A percentile compares a stretch with the other conserved stretches of the same genome.
Conservation (phyloP, 2,329 filamentous ascomycete genomes). For the Xylariaceae sp. region DNA sequence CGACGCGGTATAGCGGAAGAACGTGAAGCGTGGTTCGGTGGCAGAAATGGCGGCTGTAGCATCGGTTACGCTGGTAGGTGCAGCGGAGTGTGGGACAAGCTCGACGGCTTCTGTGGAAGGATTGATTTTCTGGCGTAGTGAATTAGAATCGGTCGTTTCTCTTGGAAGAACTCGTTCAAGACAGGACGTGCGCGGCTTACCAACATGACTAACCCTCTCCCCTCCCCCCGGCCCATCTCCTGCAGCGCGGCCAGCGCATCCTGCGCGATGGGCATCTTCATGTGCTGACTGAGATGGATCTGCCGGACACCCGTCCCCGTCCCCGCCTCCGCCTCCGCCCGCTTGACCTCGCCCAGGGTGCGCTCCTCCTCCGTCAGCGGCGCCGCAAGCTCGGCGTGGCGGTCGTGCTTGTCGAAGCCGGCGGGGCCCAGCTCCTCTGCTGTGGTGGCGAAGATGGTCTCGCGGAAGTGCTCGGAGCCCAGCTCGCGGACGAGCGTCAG, state of each 20-base stretch:
- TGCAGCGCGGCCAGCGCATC: constrained; percentile 62
- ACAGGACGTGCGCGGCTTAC: constrained; percentile 41
- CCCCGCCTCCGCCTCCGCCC: constrained; percentile 71
- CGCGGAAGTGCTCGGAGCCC: constrained; percentile 72
- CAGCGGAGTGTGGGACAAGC: constrained; percentile 50
- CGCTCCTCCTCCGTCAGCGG: constrained; percentile 78
- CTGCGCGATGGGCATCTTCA: constrained; percentile 56
- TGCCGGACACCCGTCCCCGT: constrained; percentile 58
- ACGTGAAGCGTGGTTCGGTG: constrained; percentile 70
- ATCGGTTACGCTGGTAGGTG: constrained; percentile 51
- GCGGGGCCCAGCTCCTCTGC: constrained; percentile 63
- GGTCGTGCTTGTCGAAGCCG: constrained; percentile 70
- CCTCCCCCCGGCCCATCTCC: constrained; percentile 48
- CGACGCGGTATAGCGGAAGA: constrained; percentile 65
- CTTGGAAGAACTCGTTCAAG: neutral
- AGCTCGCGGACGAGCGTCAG: constrained; percentile 72
- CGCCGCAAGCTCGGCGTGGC: constrained; percentile 59
- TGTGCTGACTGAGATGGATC: constrained; percentile 54
- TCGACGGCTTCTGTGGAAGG: constrained; percentile 64
- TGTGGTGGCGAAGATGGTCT: constrained; percentile 69
- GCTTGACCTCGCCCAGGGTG: constrained; percentile 66
- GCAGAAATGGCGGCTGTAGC: constrained; percentile 59
- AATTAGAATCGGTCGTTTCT: neutral
- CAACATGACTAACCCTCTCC: constrained; percentile 58
- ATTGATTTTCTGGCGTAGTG: constrained; percentile 61